Conservation (phyloP, 257 asterid genomes). For the Solanum lycopersicoides region DNA sequence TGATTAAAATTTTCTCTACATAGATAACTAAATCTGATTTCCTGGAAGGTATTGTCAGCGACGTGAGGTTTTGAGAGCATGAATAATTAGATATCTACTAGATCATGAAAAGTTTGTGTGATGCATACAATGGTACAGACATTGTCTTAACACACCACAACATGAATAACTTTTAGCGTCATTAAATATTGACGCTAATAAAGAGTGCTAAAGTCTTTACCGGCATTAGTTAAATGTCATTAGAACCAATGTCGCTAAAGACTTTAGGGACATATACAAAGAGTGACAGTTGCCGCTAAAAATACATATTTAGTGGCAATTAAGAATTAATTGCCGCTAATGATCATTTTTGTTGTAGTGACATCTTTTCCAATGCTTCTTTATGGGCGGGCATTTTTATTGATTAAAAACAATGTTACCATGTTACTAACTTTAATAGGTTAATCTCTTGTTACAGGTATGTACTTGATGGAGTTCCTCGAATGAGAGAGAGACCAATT, state of each 20-base stretch:
- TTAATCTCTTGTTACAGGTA: constrained; percentile 24
- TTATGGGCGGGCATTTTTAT: background rate
- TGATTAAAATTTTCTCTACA: background rate
- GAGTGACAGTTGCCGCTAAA: too few relatives aligned
- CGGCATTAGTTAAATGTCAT: too few relatives aligned
- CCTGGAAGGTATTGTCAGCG: background rate
- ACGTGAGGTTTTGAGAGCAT: background rate
- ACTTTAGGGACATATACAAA: too few relatives aligned
- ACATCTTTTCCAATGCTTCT: background rate
- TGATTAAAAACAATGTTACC: background rate
- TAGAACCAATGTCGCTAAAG: too few relatives aligned
- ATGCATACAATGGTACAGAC: background rate
- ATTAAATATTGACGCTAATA: too few relatives aligned
- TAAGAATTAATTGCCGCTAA: too few relatives aligned
- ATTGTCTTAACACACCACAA: background rate
- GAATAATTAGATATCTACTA: background rate
- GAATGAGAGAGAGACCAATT: constrained; percentile 99
- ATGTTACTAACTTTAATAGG: background rate
- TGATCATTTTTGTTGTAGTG: too few relatives aligned
- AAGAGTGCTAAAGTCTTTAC: too few relatives aligned
- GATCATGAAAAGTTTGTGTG: background rate
- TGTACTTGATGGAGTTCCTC: constrained; percentile 96
- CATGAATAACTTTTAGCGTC: too few relatives aligned
- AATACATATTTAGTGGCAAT: too few relatives aligned
- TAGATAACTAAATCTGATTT: background rate